phyloP scores from a whole-genome alignment of 345 rosid species.

The Erodium maritimum region DNA sequence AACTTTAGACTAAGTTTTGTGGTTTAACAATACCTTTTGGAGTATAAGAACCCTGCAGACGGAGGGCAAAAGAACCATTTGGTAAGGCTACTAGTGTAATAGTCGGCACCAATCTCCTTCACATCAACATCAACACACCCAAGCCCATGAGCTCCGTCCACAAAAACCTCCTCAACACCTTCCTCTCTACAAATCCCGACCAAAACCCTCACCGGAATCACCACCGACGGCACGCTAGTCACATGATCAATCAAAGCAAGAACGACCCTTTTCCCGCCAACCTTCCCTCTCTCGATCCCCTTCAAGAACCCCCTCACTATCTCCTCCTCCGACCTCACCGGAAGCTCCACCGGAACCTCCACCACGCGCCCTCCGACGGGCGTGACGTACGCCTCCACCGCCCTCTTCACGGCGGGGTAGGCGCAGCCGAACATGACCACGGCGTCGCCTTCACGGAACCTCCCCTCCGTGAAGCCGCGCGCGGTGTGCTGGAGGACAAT shows the following conservation, averaged over 20 bases:
- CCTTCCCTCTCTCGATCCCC: constrained; percentile 57
- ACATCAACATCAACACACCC: constrained; percentile 83
- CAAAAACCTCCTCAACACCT: constrained; percentile 81
- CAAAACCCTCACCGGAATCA: constrained; percentile 62
- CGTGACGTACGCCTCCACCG: constrained; percentile 74
- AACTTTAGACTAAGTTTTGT: too few species aligned
- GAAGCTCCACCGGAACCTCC: constrained; percentile 76
- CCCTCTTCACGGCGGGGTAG: constrained; percentile 69
- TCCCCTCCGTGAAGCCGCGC: constrained; percentile 60
- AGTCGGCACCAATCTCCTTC: constrained; percentile 88
- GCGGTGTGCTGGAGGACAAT: constrained; percentile 64
- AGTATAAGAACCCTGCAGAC: constrained; percentile 69
- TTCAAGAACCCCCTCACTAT: constrained; percentile 46
- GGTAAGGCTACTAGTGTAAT: constrained; percentile 69
- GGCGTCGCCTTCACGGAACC: constrained; percentile 51
- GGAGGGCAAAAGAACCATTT: constrained; percentile 98
- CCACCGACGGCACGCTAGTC: constrained; percentile 82
- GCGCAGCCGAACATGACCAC: constrained; percentile 84
- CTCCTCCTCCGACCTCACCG: constrained; percentile 49
- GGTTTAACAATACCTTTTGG: too few species aligned
- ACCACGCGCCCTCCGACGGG: constrained; percentile 77
- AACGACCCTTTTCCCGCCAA: constrained; percentile 52
- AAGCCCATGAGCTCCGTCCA: constrained; percentile 88
- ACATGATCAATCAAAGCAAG: constrained; percentile 89
- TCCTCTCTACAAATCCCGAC: constrained; percentile 74